phyloP scores from a whole-genome alignment of 2,329 filamentous ascomycete species.

The Aspergillus flavus region DNA sequence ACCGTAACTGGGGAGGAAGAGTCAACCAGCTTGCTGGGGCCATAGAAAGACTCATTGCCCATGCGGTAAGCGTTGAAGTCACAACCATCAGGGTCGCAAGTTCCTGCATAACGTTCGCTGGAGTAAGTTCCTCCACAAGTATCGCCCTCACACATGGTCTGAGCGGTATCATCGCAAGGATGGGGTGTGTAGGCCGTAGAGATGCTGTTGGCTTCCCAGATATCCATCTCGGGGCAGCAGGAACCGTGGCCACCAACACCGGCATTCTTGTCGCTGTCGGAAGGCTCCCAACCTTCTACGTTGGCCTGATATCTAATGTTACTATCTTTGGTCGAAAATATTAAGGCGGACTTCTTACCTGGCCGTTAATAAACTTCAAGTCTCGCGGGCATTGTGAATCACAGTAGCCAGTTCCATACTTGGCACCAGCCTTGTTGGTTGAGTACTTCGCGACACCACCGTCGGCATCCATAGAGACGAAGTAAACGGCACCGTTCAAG shows the following conservation, averaged over 20 bases:
- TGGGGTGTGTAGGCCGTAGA: constrained; percentile 67
- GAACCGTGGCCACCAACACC: constrained; percentile 57
- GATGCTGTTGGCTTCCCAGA: constrained; percentile 70
- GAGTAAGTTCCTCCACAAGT: constrained; percentile 57
- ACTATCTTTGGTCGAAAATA: not conserved
- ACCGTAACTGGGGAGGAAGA: constrained; percentile 63
- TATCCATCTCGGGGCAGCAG: constrained; percentile 69
- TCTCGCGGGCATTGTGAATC: constrained; percentile 59
- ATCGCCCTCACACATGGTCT: constrained; percentile 54
- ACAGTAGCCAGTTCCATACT: constrained; percentile 66
- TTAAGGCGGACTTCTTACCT: constrained; percentile 25
- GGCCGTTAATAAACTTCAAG: constrained; percentile 45
- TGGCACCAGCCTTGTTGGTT: constrained; percentile 59
- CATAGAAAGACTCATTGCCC: constrained; percentile 66
- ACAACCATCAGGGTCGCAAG: constrained; percentile 71
- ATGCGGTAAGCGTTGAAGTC: constrained; percentile 71
- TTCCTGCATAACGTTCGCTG: constrained; percentile 58
- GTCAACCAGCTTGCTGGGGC: constrained; percentile 59
- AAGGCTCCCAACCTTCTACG: constrained; percentile 55
- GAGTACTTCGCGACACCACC: constrained; percentile 58
- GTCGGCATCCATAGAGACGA: constrained; percentile 61
- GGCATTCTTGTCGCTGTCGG: constrained; percentile 56
- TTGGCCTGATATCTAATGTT: constrained; percentile 46
- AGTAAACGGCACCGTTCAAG: constrained; percentile 71
- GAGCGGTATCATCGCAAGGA: constrained; percentile 56